These are phyloP conservation scores for Cyclostephanos tholiformis DNA, from an alignment of 108 stramenopile species.

Conservation along the genomic window DNA sequence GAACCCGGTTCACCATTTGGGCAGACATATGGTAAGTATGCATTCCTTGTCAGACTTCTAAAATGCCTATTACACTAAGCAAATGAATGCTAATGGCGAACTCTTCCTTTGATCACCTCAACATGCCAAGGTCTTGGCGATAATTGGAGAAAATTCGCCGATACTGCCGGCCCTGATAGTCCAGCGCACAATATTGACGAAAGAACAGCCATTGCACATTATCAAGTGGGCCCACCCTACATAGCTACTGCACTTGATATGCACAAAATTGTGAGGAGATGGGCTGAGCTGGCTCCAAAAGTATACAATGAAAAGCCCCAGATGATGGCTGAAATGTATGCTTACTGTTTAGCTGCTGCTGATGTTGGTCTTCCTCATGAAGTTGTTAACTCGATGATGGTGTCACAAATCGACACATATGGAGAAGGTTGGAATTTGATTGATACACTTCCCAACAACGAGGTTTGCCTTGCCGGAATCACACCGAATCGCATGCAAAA, in stretches of 20 bases:
- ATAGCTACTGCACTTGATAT: slow-evolving; percentile 83
- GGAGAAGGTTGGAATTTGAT: slow-evolving; percentile 85
- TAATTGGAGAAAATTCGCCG: slow-evolving; percentile 65
- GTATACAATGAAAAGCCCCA: slow-evolving; percentile 58
- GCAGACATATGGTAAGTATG: slow-evolving; percentile 70
- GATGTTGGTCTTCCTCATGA: slow-evolving; percentile 78
- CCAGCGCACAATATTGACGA: slow-evolving; percentile 39
- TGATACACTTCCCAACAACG: slow-evolving; percentile 32
- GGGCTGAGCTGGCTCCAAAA: slow-evolving; percentile 73
- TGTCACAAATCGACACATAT: slow-evolving; percentile 52
- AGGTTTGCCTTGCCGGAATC: slow-evolving; percentile 29
- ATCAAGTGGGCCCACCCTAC: slow-evolving; percentile 94
- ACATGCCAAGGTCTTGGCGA: slow-evolving; percentile 42
- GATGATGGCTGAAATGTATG: slow-evolving; percentile 60
- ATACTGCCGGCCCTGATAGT: slow-evolving; percentile 62
- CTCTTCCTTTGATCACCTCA: background rate
- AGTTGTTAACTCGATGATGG: slow-evolving; percentile 79
- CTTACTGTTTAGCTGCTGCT: slow-evolving; percentile 84
- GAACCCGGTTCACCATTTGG: slow-evolving; percentile 75
- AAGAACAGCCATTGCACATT: slow-evolving; percentile 59
- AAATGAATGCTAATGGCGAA: background rate
- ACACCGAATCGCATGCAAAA: slow-evolving; percentile 23
- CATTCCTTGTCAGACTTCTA: background rate
- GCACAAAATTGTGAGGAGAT: slow-evolving; percentile 71
- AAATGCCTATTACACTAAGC: background rate